A percentile compares a stretch with the other conserved stretches of the same genome.
Evolutionary conservation across 495 filamentous ascomycete genomes (phyloP).

Genomic region (Apiosordaria backusii): DNA sequence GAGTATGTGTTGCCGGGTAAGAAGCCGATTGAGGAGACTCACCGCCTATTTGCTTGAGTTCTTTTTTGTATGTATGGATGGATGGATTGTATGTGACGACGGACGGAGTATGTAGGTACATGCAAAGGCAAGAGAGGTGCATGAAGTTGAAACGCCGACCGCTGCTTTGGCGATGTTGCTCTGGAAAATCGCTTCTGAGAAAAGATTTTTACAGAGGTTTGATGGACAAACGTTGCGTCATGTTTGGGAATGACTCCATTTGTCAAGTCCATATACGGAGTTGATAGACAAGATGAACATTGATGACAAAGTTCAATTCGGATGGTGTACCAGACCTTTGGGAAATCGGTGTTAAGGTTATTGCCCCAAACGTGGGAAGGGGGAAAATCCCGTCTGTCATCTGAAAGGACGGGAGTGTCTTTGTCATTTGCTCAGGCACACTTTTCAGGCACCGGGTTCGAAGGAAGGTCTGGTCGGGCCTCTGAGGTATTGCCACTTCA

Average conservation of each 20-base stretch:
- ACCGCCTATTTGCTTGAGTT: background rate
- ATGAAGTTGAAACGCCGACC: background rate
- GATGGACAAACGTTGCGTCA: background rate
- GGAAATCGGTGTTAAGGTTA: background rate
- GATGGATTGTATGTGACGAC: no score
- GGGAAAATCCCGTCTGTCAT: background rate
- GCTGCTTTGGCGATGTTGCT: background rate
- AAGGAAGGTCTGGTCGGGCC: background rate
- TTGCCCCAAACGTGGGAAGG: background rate
- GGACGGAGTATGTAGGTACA: background rate
- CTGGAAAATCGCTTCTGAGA: background rate
- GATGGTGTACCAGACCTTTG: background rate
- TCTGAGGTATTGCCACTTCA: background rate
- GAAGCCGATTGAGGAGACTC: background rate
- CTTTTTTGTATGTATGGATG: background rate
- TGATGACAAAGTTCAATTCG: background rate
- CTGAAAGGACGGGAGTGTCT: background rate
- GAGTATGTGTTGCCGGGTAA: background rate
- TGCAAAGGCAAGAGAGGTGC: background rate
- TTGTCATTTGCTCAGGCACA: background rate
- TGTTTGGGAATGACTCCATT: background rate
- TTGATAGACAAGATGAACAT: background rate
- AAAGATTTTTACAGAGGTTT: no score
- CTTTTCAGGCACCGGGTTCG: background rate
- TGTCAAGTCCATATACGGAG: background rate